Conservation (phyloP, 345 rosid genomes). For the Turritis glabra region DNA sequence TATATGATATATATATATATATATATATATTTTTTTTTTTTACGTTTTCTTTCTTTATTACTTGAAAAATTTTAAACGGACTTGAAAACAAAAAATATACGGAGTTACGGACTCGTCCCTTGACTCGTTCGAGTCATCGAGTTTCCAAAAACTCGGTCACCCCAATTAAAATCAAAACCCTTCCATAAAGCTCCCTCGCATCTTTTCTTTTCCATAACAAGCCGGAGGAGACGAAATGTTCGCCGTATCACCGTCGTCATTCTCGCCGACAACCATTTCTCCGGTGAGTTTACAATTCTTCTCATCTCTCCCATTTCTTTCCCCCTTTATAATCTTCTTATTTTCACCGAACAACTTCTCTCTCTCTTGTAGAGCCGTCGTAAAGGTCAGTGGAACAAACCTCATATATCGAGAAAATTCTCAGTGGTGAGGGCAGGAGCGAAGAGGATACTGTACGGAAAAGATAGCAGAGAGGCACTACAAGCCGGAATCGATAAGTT, state of each 20-base stretch:
- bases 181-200: conserved; percentile 22
- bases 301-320: background rate
- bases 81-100: too few relatives aligned
- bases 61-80: too few relatives aligned
- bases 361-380: conserved; percentile 42
- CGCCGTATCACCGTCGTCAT: conserved; percentile 35
- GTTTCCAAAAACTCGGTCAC: conserved; percentile 12
- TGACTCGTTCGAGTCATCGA: conserved; percentile 20
- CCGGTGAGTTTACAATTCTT: conserved; percentile 7
- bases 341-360: background rate
- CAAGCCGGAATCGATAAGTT: conserved; percentile 85
- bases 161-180: conserved; percentile 23
- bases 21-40: too few relatives aligned
- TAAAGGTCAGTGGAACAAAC: conserved; percentile 35
- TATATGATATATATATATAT: too few relatives aligned
- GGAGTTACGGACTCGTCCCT: background rate
- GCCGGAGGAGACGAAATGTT: conserved; percentile 33
- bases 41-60: too few relatives aligned
- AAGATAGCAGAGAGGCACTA: conserved; percentile 67
- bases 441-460: conserved; percentile 67
- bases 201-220: background rate
- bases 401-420: conserved; percentile 46
- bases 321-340: background rate
- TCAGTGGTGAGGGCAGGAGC: conserved; percentile 68
- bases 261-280: conserved; percentile 25